Base-by-base conservation (phyloP, 1,139 yeast genomes). In the Arxiozyma bovina region DNA sequence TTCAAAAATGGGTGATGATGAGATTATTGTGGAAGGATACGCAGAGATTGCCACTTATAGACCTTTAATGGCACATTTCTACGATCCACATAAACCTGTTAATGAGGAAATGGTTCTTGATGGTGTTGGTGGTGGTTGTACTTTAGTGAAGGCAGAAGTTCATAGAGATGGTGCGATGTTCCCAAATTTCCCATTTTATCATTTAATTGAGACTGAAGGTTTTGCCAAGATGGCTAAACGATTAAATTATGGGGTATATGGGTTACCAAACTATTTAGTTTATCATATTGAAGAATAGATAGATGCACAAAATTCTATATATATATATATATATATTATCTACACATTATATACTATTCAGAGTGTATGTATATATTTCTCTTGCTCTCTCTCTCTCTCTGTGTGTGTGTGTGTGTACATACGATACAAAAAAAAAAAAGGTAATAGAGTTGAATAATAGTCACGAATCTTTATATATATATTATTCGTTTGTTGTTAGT, bases 151-250 rank as follows among this genome's bases (percentile, higher is more conserved):
- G 70, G 96, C 98, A 11, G 97, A 90, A 62, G 99, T 93, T 55
- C 99, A 93, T 73, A 80, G 99, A 69, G 99, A 93, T 70, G 99
- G 99, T 53, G 98, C 98, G 55, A 91, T 91, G 97, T 93, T 93
- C 80, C 99, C 99, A 21, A 87, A 95, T 45, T 93, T 93, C 81
- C 94, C 99, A 58, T 93, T 93, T 76, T 91, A 93, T 71, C 96
- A 93, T 69, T 78, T 93, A 72, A 90, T 93, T 61, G 99, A 93
- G 74, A 90, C 98, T 8, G 99, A 93, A 73, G 99, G 99, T 23
- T 93, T 93, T 73, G 98, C 99, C 30, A 89, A 88, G 71, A 93
- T 93, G 99, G 96, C 96, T 47, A 88, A 88, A 71, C 78, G 99
- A 63, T 77, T 93, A 58, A 96, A 96, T 34, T 91, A 93, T 72